Percentiles rank a stretch among this genome's conserved stretches.
These are phyloP conservation scores for Choanephora cucurbitarum DNA, from an alignment of 371 early-diverging fungal genomes.

Conservation along the genomic window DNA sequence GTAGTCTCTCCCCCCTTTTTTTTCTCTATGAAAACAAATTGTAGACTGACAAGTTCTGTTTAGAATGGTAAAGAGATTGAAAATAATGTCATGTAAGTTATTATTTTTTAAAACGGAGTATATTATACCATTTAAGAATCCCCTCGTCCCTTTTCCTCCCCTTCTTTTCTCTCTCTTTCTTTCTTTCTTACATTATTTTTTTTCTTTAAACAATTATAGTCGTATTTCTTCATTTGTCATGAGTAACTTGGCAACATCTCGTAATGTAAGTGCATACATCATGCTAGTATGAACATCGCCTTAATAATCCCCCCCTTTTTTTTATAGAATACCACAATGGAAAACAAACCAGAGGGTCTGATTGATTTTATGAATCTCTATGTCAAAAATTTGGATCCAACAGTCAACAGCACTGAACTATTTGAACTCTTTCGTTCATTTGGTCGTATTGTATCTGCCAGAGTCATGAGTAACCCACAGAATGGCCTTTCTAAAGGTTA, in stretches of 20 bases:
- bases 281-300: neutral
- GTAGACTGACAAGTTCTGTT: neutral
- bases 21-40: neutral
- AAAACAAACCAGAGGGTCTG: conserved; percentile 13
- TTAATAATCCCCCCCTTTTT: neutral
- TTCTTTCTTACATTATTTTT: neutral
- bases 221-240: neutral
- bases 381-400: conserved; percentile 49
- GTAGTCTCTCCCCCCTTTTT: too few species aligned
- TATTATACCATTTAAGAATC: neutral
- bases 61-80: conserved; percentile 23
- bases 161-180: conserved; percentile 2
- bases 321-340: neutral
- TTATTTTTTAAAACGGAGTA: neutral
- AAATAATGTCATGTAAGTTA: conserved; percentile 22
- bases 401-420: conserved; percentile 40
- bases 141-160: neutral
- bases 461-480: conserved; percentile 47
- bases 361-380: conserved; percentile 43
- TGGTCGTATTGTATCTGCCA: conserved; percentile 50
- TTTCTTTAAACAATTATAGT: conserved; percentile 1
- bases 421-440: conserved; percentile 42
- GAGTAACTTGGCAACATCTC: neutral
- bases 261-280: neutral
- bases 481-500: conserved; percentile 50